Percentiles rank a stretch among this genome's conserved stretches.
These are phyloP conservation scores for Tarenaya hassleriana DNA, from an alignment of 345 rosid genomes.

Conservation along the genomic window DNA sequence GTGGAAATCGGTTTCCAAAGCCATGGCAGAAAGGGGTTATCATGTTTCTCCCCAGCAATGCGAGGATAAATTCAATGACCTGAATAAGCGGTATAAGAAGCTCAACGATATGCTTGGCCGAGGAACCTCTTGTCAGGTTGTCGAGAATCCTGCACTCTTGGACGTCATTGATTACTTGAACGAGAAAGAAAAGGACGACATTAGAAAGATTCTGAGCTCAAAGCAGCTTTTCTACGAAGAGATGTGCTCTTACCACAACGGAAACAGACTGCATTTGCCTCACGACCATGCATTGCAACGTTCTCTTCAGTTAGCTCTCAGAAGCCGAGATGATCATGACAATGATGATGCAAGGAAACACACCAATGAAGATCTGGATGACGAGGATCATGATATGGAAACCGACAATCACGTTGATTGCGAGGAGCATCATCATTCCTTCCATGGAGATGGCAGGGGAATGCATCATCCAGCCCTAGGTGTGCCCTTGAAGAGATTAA, in stretches of 20 bases:
- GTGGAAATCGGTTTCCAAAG: constrained; percentile 87
- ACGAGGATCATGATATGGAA: constrained; percentile 67
- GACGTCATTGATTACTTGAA: constrained; percentile 60
- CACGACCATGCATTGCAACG: constrained; percentile 79
- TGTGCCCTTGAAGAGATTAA: constrained; percentile 52
- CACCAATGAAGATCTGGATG: constrained; percentile 63
- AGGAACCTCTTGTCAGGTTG: constrained; percentile 88
- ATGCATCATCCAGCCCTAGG: constrained; percentile 32
- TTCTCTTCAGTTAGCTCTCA: constrained; percentile 64
- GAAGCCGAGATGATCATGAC: constrained; percentile 71
- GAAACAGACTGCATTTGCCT: constrained; percentile 82
- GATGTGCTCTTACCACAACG: constrained; percentile 93
- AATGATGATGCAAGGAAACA: constrained; percentile 50
- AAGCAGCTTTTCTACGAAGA: constrained; percentile 93
- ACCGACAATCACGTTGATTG: constrained; percentile 65
- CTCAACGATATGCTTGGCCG: constrained; percentile 93
- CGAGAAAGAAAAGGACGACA: constrained; percentile 81
- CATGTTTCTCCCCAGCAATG: constrained; percentile 96
- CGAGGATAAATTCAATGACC: constrained; percentile 89
- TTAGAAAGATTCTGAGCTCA: constrained; percentile 74
- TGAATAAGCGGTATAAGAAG: constrained; percentile 87
- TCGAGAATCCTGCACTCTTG: constrained; percentile 76
- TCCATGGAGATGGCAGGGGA: constrained; percentile 40
- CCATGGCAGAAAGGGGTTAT: constrained; percentile 77
- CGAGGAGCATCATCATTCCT: constrained; percentile 45